Conservation (phyloP, 2,329 filamentous ascomycete species). For the Ascochyta viciae-villosae region DNA sequence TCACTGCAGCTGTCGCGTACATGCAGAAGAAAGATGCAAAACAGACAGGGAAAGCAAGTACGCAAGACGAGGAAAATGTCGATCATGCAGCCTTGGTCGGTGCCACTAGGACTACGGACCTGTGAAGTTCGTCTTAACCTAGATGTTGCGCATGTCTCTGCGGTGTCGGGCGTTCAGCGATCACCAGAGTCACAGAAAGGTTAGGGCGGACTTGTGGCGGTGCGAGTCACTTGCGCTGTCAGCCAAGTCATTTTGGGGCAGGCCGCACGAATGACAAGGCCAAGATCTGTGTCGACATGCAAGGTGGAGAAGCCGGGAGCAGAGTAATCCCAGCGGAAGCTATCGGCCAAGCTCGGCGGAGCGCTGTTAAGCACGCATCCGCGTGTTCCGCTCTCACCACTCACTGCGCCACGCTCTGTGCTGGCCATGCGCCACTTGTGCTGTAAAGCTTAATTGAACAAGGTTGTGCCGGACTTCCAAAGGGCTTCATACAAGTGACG, state of each 20-base stretch:
- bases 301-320: not conserved
- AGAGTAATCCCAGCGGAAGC: constrained; percentile 5
- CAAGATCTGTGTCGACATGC: not conserved
- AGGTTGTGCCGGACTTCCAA: constrained; percentile 13
- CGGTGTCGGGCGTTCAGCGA: not conserved
- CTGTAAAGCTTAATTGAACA: constrained; percentile 10
- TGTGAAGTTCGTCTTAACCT: not conserved
- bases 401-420: constrained; percentile 12
- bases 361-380: constrained; percentile 7
- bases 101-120: constrained; percentile 4
- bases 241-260: constrained; percentile 5
- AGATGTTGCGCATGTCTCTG: not conserved
- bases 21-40: constrained; percentile 24
- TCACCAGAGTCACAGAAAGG: not conserved
- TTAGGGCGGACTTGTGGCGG: constrained; percentile 11
- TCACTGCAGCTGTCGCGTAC: constrained; percentile 22
- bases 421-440: constrained; percentile 9
- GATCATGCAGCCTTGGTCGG: constrained; percentile 5
- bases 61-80: constrained; percentile 16
- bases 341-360: constrained; percentile 9
- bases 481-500: constrained; percentile 4
- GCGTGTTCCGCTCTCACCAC: constrained; percentile 15
- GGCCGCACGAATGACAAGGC: constrained; percentile 12
- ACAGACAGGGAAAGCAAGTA: constrained; percentile 3
- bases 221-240: not conserved